Percentiles rank a stretch among this genome's conserved stretches.
These are phyloP conservation scores for Escovopsis sp. DNA, from an alignment of 2,329 filamentous ascomycete genomes.

Conservation along the genomic window DNA sequence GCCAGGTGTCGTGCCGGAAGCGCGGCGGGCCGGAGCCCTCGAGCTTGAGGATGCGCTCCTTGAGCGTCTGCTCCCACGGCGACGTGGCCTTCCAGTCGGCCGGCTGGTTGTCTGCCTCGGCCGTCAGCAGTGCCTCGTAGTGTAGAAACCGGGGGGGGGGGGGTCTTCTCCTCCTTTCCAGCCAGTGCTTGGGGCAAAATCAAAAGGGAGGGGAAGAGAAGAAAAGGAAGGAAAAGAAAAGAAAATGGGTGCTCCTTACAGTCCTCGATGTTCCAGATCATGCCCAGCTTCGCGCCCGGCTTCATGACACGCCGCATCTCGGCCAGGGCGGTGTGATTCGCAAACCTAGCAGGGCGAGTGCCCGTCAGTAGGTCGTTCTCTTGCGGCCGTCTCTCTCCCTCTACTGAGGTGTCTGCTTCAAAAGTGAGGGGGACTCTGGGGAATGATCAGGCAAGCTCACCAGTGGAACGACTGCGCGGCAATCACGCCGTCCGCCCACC, in stretches of 20 bases:
- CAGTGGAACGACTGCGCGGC: conserved; percentile 51
- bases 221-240: too few species aligned
- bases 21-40: conserved; percentile 43
- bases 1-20: conserved; percentile 52
- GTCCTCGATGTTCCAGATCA: conserved; percentile 64
- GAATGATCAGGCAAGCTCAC: conserved; percentile 17
- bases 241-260: conserved; percentile 29
- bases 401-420: too few species aligned
- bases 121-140: neutral
- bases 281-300: conserved; percentile 43
- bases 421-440: too few species aligned
- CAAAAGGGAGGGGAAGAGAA: neutral
- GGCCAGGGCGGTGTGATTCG: conserved; percentile 42
- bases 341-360: conserved; percentile 36
- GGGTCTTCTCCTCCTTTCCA: too few species aligned
- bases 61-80: conserved; percentile 46
- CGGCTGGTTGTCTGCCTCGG: conserved; percentile 45
- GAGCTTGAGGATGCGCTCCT: conserved; percentile 40
- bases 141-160: too few species aligned
- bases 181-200: too few species aligned
- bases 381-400: conserved; percentile 7
- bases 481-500: conserved; percentile 49
- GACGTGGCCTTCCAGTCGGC: conserved; percentile 38
- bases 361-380: too few species aligned
- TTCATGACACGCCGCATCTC: conserved; percentile 55